Base-by-base conservation (phyloP, 2,329 filamentous ascomycete genomes). In the Huntiella omanensis region DNA sequence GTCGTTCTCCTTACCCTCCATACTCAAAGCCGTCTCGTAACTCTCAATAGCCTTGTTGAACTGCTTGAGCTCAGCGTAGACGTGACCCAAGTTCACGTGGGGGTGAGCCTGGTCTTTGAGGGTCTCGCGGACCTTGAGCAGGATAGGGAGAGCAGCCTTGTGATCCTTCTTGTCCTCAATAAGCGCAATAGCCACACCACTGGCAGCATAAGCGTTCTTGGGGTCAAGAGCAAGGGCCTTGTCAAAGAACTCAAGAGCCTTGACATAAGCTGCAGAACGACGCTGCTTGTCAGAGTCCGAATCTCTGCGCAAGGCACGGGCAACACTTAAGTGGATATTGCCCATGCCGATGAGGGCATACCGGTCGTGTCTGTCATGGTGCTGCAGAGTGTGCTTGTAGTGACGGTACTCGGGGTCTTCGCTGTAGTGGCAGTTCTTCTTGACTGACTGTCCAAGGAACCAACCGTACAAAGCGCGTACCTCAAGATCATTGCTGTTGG, bases 311-410 rank as follows among this genome's bases (percentile, higher is more conserved):
- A 96, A 95, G 60, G 98, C 92, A 54, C 91, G 77, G 7, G 91
- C 91, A 51, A 84, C 77, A 53, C 80, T 69, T 36, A 98, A 71
- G 54, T 88, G 80, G 59, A 98, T 67, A 59, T 98, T 98, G 37
- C 91, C 91, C 88, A 98, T 96, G 11, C 84, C 88, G 19, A 92
- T 87, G 22, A 98, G 68, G 4, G 91, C 85, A 60, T 98, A 98
- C n/a, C 85, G 74, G 59, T 98, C 91, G 59, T 98, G 91, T 69
- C 96, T 98, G 65, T 98, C 88, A 59, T 86, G 81, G 53, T 87
- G 78, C 59, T 93, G 85, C 28, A 98, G 67, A 0, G 88, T 96
- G 60, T 95, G 86, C 64, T 96, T 98, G 69, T 92, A 92, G 59
- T 95, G 87, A 3, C 86, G 77, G 55, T 94, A 80, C 60, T 98